Percentiles rank a stretch among this genome's conserved stretches.
Evolutionary conservation across 2,329 filamentous ascomycete species (phyloP).

Genomic region (Xylaria sp.): DNA sequence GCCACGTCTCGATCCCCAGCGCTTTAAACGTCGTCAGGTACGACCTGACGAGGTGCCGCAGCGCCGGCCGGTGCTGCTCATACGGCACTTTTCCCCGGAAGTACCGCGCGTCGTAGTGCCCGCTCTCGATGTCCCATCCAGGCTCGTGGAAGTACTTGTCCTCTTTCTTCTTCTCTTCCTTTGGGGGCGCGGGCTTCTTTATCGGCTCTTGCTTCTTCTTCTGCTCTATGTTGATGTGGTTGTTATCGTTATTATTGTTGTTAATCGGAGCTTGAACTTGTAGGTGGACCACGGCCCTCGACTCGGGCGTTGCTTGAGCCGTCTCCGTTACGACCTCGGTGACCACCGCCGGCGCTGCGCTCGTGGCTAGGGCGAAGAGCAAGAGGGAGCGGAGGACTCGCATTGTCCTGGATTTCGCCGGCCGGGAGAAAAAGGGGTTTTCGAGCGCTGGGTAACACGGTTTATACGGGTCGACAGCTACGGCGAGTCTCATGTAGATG

Average conservation of each 20-base stretch:
- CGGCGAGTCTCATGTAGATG: not conserved
- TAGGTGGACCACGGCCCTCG: not conserved
- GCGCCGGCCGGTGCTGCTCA: conserved; percentile 71
- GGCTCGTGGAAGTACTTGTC: conserved; percentile 75
- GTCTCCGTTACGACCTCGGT: conserved; percentile 15
- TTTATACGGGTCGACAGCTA: not conserved
- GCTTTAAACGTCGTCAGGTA: conserved; percentile 76
- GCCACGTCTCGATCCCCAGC: conserved; percentile 81
- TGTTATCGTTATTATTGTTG: not conserved
- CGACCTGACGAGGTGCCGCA: conserved; percentile 76
- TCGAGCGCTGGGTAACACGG: not conserved
- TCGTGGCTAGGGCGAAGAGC: conserved; percentile 16
- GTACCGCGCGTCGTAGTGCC: conserved; percentile 80
- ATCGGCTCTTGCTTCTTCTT: not conserved
- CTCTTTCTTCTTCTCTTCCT: conserved; percentile 1
- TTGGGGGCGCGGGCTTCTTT: not conserved
- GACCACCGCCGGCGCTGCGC: conserved; percentile 23
- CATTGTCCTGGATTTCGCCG: conserved; percentile 20
- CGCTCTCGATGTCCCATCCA: conserved; percentile 67
- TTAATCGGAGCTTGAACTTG: not conserved
- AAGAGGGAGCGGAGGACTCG: conserved; percentile 18
- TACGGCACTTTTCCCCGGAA: conserved; percentile 73
- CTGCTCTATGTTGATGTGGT: not conserved
- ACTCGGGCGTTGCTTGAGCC: not conserved
- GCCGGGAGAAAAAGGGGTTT: not conserved